Evolutionary conservation across 306 rosid species (phyloP).

Genomic region (Dryas octopetala): DNA sequence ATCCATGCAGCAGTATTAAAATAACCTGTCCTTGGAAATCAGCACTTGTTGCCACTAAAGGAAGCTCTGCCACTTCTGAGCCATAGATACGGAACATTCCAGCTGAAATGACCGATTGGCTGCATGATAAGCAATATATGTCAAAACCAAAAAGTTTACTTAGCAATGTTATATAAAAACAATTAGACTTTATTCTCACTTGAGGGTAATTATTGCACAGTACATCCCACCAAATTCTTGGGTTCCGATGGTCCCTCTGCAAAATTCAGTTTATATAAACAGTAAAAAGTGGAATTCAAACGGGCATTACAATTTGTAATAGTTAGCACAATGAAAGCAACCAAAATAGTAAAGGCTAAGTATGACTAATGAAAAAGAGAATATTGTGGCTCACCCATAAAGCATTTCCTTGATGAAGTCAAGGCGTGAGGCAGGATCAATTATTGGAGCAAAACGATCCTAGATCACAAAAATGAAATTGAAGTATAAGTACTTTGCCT

Average conservation of each 20-base stretch:
- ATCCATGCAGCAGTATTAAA: slow-evolving; percentile 6
- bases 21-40: slow-evolving; percentile 83
- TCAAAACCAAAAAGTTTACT: not conserved
- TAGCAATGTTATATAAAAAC: not conserved
- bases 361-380: not conserved
- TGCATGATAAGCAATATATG: slow-evolving; percentile 28
- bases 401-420: slow-evolving; percentile 91
- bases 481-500: not conserved
- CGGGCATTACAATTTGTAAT: no score
- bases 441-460: slow-evolving; percentile 91
- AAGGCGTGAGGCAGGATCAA: slow-evolving; percentile 68
- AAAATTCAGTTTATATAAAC: slow-evolving; percentile 18
- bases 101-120: slow-evolving; percentile 68
- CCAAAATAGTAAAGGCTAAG: not conserved
- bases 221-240: slow-evolving; percentile 90
- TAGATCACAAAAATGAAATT: slow-evolving; percentile 30
- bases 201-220: slow-evolving; percentile 82
- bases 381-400: slow-evolving; percentile 58
- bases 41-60: slow-evolving; percentile 78
- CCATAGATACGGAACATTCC: slow-evolving; percentile 90
- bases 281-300: slow-evolving; percentile 1
- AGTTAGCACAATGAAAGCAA: not conserved
- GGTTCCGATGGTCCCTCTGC: slow-evolving; percentile 67
- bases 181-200: slow-evolving; percentile 50
- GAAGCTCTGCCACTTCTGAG: slow-evolving; percentile 87